A percentile compares a stretch with the other conserved stretches of the same genome.
phyloP scores from a whole-genome alignment of 106 monocot genomes.

The Phalaenopsis equestris region DNA sequence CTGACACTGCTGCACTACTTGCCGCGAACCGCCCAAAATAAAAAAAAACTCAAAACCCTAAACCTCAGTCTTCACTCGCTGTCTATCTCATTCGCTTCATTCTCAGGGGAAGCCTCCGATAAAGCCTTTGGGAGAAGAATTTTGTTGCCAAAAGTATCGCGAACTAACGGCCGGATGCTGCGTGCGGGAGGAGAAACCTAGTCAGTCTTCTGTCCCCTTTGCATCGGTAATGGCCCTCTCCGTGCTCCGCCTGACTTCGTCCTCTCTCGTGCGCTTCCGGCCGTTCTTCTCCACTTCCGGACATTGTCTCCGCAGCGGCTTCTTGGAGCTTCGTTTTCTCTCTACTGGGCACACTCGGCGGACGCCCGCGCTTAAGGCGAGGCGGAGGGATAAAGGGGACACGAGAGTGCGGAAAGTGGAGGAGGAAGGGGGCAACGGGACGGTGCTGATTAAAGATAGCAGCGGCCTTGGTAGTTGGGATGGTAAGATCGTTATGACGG shows the following conservation, averaged over 20 bases:
- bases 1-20: not conserved
- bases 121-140: not conserved
- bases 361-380: slow-evolving; percentile 23
- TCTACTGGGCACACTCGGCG: slow-evolving; percentile 18
- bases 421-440: slow-evolving; percentile 36
- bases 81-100: not conserved
- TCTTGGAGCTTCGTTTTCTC: slow-evolving; percentile 28
- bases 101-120: not conserved
- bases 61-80: not conserved
- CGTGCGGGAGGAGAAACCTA: not conserved
- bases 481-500: slow-evolving; percentile 55
- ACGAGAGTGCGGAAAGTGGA: slow-evolving; percentile 12
- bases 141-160: not conserved
- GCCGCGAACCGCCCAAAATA: not conserved
- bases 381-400: slow-evolving; percentile 19
- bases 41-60: not conserved
- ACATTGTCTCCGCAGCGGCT: not conserved
- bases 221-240: slow-evolving; percentile 17
- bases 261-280: slow-evolving; percentile 35
- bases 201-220: not conserved
- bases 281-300: slow-evolving; percentile 8
- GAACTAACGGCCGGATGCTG: not conserved
- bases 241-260: slow-evolving; percentile 41
- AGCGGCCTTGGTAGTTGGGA: slow-evolving; percentile 9
- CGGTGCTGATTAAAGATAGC: slow-evolving; percentile 43